A percentile compares a stretch with the other conserved stretches of the same genome.
Conservation (phyloP, 2,329 filamentous ascomycete genomes). For the Domatiomyces catenatus region DNA sequence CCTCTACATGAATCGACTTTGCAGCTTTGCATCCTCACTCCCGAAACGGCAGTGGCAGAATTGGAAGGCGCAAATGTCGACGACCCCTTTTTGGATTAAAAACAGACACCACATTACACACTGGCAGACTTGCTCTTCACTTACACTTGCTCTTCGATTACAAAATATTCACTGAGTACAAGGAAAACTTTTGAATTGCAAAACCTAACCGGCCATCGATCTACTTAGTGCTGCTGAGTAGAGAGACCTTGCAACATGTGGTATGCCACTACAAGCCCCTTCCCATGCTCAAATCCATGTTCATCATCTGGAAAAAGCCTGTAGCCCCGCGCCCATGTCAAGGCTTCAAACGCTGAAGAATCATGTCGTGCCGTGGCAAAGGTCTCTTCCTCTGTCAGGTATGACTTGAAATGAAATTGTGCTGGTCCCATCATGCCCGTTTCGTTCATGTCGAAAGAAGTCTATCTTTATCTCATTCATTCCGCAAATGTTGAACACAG, state of each 20-base stretch:
- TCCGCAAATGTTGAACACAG: neutral
- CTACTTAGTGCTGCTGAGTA: neutral
- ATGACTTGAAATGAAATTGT: neutral
- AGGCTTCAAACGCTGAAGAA: neutral
- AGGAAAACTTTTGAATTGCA: neutral
- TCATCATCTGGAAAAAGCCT: neutral
- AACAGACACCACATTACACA: too few species aligned
- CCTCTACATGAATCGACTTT: too few species aligned
- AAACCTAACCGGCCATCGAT: neutral
- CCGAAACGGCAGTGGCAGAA: too few species aligned
- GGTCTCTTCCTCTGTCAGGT: neutral
- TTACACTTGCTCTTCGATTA: too few species aligned
- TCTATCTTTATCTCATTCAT: neutral
- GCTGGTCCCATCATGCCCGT: neutral
- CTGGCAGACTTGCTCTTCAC: too few species aligned
- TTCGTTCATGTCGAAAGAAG: neutral
- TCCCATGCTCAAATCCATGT: neutral
- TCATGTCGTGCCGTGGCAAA: neutral
- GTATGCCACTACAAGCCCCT: neutral
- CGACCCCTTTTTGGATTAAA: too few species aligned
- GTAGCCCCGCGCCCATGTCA: neutral
- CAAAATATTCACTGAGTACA: neutral
- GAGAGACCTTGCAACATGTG: neutral
- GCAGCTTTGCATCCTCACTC: too few species aligned
- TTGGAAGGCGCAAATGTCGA: too few species aligned